phyloP scores from a whole-genome alignment of 768 basidiomycete species.

The Tulasnella sp. region DNA sequence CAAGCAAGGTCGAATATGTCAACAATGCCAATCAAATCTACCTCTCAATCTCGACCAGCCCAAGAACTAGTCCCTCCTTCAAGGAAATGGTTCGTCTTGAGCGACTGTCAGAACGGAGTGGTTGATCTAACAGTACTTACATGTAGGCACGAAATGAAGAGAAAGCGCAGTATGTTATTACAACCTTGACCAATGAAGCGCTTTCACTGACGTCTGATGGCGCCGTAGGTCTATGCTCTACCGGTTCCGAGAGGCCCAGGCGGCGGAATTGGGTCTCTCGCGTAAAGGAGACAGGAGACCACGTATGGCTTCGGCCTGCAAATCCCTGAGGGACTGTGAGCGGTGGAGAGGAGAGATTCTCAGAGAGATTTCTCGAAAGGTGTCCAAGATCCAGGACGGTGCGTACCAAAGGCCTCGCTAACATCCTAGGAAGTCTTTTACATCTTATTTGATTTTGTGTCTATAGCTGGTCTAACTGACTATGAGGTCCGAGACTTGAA shows the following conservation, averaged over 20 bases:
- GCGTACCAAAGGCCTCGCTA: constrained; percentile 26
- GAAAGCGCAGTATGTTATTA: constrained; percentile 60
- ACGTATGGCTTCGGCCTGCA: constrained; percentile 83
- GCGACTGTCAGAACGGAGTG: neutral
- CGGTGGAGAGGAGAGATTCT: constrained; percentile 93
- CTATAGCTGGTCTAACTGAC: constrained; percentile 79
- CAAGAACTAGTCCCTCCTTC: neutral
- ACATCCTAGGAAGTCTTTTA: neutral
- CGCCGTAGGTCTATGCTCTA: constrained; percentile 59
- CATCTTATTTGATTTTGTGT: neutral
- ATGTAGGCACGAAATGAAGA: constrained; percentile 91
- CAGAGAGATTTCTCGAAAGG: constrained; percentile 88
- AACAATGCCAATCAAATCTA: neutral
- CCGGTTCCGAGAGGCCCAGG: constrained; percentile 94
- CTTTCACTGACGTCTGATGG: constrained; percentile 20
- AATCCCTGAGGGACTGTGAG: constrained; percentile 86
- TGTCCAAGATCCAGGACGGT: constrained; percentile 97
- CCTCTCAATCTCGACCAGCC: neutral
- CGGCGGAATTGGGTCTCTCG: constrained; percentile 86
- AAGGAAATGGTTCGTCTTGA: constrained; percentile 2
- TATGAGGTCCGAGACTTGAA: constrained; percentile 94
- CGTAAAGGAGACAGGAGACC: constrained; percentile 77
- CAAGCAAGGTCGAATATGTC: neutral
- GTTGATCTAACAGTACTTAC: neutral
- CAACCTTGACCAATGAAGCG: constrained; percentile 5